A percentile compares a stretch with the other conserved stretches of the same genome.
phyloP scores from a whole-genome alignment of 1,284 basidiomycete genomes.

The Afroboletus lepidellus region DNA sequence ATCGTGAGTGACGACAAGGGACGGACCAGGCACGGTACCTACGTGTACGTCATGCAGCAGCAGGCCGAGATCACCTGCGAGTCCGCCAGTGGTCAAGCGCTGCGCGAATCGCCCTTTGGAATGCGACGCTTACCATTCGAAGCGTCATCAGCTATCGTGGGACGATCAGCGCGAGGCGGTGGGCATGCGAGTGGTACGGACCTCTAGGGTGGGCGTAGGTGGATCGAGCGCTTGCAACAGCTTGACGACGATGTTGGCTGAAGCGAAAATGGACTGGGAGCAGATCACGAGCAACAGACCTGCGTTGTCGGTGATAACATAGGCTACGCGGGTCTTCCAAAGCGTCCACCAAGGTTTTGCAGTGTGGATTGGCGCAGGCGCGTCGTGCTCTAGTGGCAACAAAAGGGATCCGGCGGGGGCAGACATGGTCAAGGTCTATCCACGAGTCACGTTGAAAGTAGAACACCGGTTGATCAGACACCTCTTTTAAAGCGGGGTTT shows the following conservation, averaged over 20 bases:
- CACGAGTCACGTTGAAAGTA: background rate
- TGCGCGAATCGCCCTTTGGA: background rate
- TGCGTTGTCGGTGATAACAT: conserved; percentile 39
- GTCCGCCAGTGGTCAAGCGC: background rate
- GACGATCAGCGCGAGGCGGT: background rate
- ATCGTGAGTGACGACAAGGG: background rate
- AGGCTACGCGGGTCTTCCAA: background rate
- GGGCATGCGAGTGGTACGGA: conserved; percentile 24
- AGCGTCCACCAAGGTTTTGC: background rate
- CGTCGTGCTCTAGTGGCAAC: background rate
- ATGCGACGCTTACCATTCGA: conserved; percentile 42
- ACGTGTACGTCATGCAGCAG: conserved; percentile 47
- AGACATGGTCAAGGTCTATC: background rate
- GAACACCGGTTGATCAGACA: background rate
- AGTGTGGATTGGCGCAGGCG: background rate
- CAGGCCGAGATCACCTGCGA: conserved; percentile 43
- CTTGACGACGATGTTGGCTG: conserved; percentile 64
- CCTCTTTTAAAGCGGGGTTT: background rate
- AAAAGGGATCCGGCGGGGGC: background rate
- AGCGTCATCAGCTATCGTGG: conserved; percentile 43
- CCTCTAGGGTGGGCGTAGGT: conserved; percentile 58
- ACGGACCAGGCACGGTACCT: conserved; percentile 10
- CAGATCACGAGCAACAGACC: conserved; percentile 61
- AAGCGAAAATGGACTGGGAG: conserved; percentile 60
- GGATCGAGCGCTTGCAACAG: conserved; percentile 56